Evolutionary conservation across 2,329 filamentous ascomycete genomes (phyloP).

Genomic region (Diaporthe capsici): DNA sequence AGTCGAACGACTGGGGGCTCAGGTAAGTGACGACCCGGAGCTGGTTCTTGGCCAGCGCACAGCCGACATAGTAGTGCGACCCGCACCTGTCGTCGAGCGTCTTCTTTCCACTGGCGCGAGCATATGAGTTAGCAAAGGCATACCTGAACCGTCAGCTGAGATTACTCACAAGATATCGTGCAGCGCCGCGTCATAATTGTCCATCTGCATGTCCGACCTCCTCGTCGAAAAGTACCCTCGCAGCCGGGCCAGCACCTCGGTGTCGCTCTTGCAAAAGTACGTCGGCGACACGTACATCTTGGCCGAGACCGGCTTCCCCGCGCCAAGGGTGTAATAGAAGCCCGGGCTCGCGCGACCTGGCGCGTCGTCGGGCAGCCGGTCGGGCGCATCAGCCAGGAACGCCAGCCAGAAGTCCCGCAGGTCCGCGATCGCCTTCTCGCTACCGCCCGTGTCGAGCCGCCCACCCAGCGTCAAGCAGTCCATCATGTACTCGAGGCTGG

Average conservation of each 20-base stretch:
- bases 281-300: conserved; percentile 46
- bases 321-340: conserved; percentile 46
- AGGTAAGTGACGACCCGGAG: conserved; percentile 34
- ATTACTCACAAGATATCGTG: conserved; percentile 42
- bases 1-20: conserved; percentile 32
- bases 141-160: background rate
- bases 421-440: conserved; percentile 43
- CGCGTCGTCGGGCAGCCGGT: conserved; percentile 42
- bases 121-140: background rate
- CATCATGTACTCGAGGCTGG: conserved; percentile 45
- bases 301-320: conserved; percentile 43
- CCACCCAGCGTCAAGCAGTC: conserved; percentile 47
- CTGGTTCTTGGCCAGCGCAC: conserved; percentile 34
- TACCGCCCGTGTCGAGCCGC: conserved; percentile 36
- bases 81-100: conserved; percentile 32
- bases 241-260: conserved; percentile 44
- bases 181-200: conserved; percentile 45
- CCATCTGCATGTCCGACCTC: conserved; percentile 42
- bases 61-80: conserved; percentile 30
- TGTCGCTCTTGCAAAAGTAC: conserved; percentile 45
- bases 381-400: conserved; percentile 45
- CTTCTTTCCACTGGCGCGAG: conserved; percentile 18
- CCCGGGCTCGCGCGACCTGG: conserved; percentile 45
- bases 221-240: conserved; percentile 44
- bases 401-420: conserved; percentile 46